Evolutionary conservation across 108 stramenopile species (phyloP), one percentile per base, ranked within the genome.

Genomic region (Pseudonitzschia pungens): DNA sequence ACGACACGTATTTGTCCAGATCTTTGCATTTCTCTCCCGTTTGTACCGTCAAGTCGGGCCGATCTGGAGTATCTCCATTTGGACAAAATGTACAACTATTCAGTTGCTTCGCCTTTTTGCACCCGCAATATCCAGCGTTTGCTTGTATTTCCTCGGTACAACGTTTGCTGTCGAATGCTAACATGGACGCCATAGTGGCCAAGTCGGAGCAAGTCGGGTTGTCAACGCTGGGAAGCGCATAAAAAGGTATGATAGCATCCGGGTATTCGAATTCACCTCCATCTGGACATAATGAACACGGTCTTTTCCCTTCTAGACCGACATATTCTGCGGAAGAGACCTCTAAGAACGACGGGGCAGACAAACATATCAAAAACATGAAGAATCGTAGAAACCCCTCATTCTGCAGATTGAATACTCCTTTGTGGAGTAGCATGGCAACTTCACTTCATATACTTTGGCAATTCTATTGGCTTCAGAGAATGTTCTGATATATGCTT

Each of bases 61-160:
- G 53, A 18, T 63, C 64, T 28, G 76, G 69, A 3, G 40, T 41
- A 7, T 55, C 28, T 27, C 76, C 76, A 56, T 77, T 36, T 6
- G 76, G 76, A 40, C 76, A 77, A 48, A 77, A 77, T 40, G 33
- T 40, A 43, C 76, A 77, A 14, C 29, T 56, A n/a, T 66, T 18
- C 20, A 26, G 9, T 12, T 69, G 63, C 28, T 33, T 15, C 14
- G 26, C 28, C 4, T 67, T 41, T 20, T 40, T 21, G 41, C 76
- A 77, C 21, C 76, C 76, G 65, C 76, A 77, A 36, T 66, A 77
- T 18, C 76, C 76, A 1, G 76, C 76, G 48, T 77, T 59, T 24
- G 76, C 64, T 31, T 68, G 36, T 1, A 48, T 18, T 20, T 68
- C 44, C 24, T 54, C 18, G 22, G 27, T 28, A 32, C 76, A 77